These are phyloP conservation scores for Amorphotheca resinae DNA, from an alignment of 495 filamentous ascomycete species.

Conservation along the genomic window DNA sequence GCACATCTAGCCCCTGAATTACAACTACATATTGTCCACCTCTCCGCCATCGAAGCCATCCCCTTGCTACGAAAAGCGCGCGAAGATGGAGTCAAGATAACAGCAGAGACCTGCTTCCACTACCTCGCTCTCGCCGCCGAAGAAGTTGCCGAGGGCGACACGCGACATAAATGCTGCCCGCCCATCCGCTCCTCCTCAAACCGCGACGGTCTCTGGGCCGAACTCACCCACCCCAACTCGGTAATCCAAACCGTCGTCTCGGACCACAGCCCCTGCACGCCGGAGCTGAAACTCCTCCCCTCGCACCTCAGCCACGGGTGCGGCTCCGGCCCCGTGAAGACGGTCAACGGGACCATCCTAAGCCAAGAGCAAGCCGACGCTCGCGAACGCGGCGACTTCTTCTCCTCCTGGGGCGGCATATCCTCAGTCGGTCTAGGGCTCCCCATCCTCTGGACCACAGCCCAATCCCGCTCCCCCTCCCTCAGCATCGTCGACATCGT, in stretches of 20 bases:
- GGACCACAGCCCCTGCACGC: conserved; percentile 93
- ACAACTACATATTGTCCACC: conserved; percentile 86
- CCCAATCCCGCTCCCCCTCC: conserved; percentile 36
- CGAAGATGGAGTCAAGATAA: conserved; percentile 71
- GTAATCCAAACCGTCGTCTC: conserved; percentile 93
- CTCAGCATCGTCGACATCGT: conserved; percentile 59
- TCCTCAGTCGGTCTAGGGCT: conserved; percentile 87
- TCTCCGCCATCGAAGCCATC: conserved; percentile 87
- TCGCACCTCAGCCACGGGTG: conserved; percentile 35
- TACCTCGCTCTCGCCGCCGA: conserved; percentile 89
- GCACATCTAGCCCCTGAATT: conserved; percentile 72
- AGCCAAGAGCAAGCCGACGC: conserved; percentile 19
- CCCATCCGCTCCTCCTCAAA: conserved; percentile 78
- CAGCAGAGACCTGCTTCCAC: conserved; percentile 97
- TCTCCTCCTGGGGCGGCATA: conserved; percentile 92
- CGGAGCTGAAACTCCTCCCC: conserved; percentile 82
- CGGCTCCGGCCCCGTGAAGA: conserved; percentile 16
- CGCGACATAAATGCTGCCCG: conserved; percentile 94
- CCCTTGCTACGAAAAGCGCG: conserved; percentile 74
- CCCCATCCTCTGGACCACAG: conserved; percentile 79
- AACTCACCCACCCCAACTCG: conserved; percentile 55
- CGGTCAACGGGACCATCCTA: conserved; percentile 10
- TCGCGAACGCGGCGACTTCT: conserved; percentile 64
- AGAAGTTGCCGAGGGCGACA: conserved; percentile 77
- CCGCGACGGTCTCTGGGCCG: conserved; percentile 81